Base-by-base conservation (phyloP, 257 asterid species). In the Jacaranda mimosifolia region DNA sequence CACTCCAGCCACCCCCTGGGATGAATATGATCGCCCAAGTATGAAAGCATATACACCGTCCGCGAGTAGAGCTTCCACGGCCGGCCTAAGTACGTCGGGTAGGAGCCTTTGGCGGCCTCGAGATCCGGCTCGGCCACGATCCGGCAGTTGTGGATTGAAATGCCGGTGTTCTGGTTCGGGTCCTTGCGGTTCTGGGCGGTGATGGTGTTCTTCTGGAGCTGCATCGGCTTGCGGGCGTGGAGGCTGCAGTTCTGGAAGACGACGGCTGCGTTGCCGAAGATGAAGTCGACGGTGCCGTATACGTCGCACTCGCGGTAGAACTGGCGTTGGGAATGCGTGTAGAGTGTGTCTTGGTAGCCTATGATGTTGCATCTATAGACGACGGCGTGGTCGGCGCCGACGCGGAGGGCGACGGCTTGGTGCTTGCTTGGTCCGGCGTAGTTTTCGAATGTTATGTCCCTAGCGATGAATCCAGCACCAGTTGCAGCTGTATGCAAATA, bases 331-430 rank as follows among this genome's bases (percentile, higher is more conserved):
- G 89, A 82, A 68, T 86, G 89, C 0, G 70, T 70, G 83, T 88
- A 88, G 0, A 88, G 65, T 1, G 89, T 88, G 83, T 88, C 93
- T 64, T 88, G 91, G 67, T 84, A 88, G 0, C 89, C 93, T 18
- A 80, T 17, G 68, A 86, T 9, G 77, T 18, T 78, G 87, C 91
- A 86, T 4, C 86, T 79, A 77, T 84, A 83, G 4, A 86, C 63
- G 21, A 88, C 93, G 3, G 87, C 83, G 59, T 85, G 89, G 75
- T 89, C 93, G 1, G 85, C 85, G 0, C 87, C 85, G 26, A 85
- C 51, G 5, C 93, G 89, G 43, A 88, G 90, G 26, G 92, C 90
- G 46, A 89, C 88, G 0, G 91, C 91, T 64, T 89, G 93, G 3
- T 86, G 91, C 86, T 85, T 86, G 78, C 70, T 39, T 6, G 93